Percentiles rank a stretch among this genome's conserved stretches.
Evolutionary conservation across 768 basidiomycete genomes (phyloP).

Genomic region (Phlegmacium glaucopus): DNA sequence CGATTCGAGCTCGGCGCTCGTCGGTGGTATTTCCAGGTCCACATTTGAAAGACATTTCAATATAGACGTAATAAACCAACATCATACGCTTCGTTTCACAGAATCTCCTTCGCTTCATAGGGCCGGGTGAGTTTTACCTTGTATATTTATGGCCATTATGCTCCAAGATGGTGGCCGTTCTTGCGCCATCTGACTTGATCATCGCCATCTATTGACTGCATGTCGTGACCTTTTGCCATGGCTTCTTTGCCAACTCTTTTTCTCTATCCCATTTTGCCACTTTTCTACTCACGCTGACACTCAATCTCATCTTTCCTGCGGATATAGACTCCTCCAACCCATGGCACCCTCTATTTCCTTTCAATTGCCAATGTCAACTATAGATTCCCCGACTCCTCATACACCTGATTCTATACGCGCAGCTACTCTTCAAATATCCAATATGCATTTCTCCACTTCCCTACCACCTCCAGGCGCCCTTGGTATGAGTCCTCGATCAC

Average conservation of each 20-base stretch:
- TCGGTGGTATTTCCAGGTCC: no score
- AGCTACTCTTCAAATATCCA: conserved; percentile 63
- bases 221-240: neutral
- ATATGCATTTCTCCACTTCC: conserved; percentile 26
- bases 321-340: conserved; percentile 55
- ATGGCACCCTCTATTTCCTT: conserved; percentile 31
- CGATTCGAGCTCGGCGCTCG: neutral
- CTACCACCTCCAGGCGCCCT: no score
- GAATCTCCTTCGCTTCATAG: conserved; percentile 38
- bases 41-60: neutral
- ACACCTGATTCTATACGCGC: conserved; percentile 64
- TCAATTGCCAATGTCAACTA: neutral
- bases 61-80: neutral
- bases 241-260: conserved; percentile 4
- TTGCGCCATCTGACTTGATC: no score
- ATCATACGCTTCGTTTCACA: conserved; percentile 6
- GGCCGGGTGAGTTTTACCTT: conserved; percentile 46
- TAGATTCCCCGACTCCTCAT: conserved; percentile 6
- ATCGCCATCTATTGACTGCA: no score
- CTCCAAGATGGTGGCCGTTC: neutral
- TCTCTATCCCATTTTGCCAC: conserved; percentile 1
- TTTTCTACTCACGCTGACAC: neutral
- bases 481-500: no score
- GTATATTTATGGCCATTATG: conserved; percentile 2
- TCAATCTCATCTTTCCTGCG: neutral